These are phyloP conservation scores for Barnettozyma botsteinii DNA, from an alignment of 805 yeast genomes.

Conservation along the genomic window DNA sequence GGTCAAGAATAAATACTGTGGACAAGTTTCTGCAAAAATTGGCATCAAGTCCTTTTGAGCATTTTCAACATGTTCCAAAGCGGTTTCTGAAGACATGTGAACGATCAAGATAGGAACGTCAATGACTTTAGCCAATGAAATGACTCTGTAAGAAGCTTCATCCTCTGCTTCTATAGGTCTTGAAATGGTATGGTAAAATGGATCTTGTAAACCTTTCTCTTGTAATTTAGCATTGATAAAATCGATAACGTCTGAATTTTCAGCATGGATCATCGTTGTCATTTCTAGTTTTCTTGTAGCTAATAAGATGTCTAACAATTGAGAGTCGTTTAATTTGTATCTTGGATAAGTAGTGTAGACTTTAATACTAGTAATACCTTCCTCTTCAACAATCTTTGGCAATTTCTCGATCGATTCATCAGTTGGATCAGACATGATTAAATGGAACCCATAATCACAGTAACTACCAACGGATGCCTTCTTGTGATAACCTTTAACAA, in stretches of 20 bases:
- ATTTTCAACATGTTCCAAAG: conserved; percentile 34
- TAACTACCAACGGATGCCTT: conserved; percentile 29
- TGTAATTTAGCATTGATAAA: conserved; percentile 36
- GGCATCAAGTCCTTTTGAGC: conserved; percentile 39
- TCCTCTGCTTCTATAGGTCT: conserved; percentile 42
- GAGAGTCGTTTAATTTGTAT: conserved; percentile 35
- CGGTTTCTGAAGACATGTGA: conserved; percentile 41
- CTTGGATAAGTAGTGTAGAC: conserved; percentile 43
- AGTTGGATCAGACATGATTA: conserved; percentile 36
- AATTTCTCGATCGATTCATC: conserved; percentile 28
- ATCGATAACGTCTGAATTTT: conserved; percentile 41
- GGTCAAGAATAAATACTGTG: conserved; percentile 42
- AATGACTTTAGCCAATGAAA: conserved; percentile 36
- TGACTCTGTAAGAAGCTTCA: conserved; percentile 45
- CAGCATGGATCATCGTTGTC: conserved; percentile 49
- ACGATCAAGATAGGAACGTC: conserved; percentile 43
- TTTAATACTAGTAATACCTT: conserved; percentile 21
- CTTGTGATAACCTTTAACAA: conserved; percentile 29
- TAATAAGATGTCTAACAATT: conserved; percentile 33
- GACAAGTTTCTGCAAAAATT: conserved; percentile 46
- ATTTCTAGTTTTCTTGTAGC: conserved; percentile 36
- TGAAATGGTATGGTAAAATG: conserved; percentile 40
- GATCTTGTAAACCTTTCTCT: conserved; percentile 33
- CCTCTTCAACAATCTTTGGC: conserved; percentile 27
- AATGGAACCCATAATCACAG: conserved; percentile 46